Conservation (phyloP, 2,329 filamentous ascomycete genomes). For the Coniella vitis region DNA sequence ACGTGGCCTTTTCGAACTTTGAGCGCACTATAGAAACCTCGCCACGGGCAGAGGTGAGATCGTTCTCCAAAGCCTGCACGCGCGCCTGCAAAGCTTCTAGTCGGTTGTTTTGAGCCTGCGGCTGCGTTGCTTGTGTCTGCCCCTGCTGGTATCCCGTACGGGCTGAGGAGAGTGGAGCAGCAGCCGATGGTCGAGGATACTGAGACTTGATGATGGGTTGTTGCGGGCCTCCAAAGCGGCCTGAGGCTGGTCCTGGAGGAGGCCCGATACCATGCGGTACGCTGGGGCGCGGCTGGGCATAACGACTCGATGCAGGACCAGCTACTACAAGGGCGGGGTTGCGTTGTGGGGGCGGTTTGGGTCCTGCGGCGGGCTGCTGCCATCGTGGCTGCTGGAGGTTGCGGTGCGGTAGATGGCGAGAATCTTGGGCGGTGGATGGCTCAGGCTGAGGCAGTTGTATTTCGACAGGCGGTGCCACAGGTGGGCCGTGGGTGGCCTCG, state of each 20-base stretch:
- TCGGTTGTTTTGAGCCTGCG: conserved; percentile 27
- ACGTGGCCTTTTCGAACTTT: conserved; percentile 55
- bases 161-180: conserved; percentile 16
- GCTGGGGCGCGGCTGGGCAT: conserved; percentile 23
- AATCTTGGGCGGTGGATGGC: conserved; percentile 14
- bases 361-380: conserved; percentile 10
- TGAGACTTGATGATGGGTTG: conserved; percentile 13
- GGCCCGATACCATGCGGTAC: conserved; percentile 35
- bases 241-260: conserved; percentile 22
- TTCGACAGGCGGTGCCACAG: conserved; percentile 30
- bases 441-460: conserved; percentile 29
- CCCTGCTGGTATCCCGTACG: conserved; percentile 25
- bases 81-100: conserved; percentile 44
- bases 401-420: not conserved
- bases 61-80: conserved; percentile 45
- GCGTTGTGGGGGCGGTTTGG: conserved; percentile 13
- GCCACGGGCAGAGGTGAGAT: conserved; percentile 57
- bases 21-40: conserved; percentile 70
- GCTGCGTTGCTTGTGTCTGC: conserved; percentile 22
- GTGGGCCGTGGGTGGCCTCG: conserved; percentile 31
- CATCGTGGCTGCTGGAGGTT: conserved; percentile 11
- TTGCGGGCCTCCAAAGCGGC: conserved; percentile 12
- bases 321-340: not conserved
- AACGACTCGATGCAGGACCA: conserved; percentile 12
- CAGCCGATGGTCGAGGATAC: conserved; percentile 21